phyloP scores from a whole-genome alignment of 768 basidiomycete species.

The Mycena kentingensis region DNA sequence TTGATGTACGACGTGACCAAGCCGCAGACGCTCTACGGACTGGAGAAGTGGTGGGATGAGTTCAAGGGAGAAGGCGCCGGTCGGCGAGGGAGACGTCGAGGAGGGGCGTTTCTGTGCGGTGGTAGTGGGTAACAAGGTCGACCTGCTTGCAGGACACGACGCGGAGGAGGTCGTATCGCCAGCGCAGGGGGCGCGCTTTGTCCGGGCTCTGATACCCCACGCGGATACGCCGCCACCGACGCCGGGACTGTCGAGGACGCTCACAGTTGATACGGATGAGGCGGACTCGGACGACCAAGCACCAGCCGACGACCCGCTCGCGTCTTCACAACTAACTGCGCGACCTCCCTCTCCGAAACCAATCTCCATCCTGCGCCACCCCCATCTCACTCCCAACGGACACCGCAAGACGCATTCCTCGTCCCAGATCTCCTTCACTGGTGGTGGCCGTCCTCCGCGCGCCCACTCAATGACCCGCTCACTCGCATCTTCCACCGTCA shows the following conservation, averaged over 20 bases:
- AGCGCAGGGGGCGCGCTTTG: slow-evolving; percentile 52
- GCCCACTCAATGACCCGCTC: slow-evolving; percentile 47
- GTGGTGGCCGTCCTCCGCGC: slow-evolving; percentile 40
- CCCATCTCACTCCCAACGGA: slow-evolving; percentile 18
- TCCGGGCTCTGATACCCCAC: slow-evolving; percentile 58
- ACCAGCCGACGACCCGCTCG: slow-evolving; percentile 23
- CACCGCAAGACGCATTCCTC: slow-evolving; percentile 14
- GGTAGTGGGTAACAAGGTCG: slow-evolving; percentile 80
- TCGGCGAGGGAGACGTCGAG: slow-evolving; percentile 61
- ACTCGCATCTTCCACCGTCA: slow-evolving; percentile 26
- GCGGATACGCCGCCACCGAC: slow-evolving; percentile 21
- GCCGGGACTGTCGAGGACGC: not conserved
- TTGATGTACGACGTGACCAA: slow-evolving; percentile 81
- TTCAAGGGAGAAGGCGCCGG: slow-evolving; percentile 68
- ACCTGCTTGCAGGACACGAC: slow-evolving; percentile 41
- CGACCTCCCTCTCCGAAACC: slow-evolving; percentile 27
- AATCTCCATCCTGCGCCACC: slow-evolving; percentile 36
- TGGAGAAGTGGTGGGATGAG: slow-evolving; percentile 78
- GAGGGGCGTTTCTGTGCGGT: slow-evolving; percentile 62
- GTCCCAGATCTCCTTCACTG: slow-evolving; percentile 34
- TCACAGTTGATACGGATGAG: slow-evolving; percentile 9
- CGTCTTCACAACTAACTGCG: slow-evolving; percentile 25
- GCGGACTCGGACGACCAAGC: not conserved
- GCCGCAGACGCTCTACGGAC: slow-evolving; percentile 56
- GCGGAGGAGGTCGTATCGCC: slow-evolving; percentile 31